phyloP scores from a whole-genome alignment of 2,329 filamentous ascomycete species.

The Cordyceps fumosorosea region DNA sequence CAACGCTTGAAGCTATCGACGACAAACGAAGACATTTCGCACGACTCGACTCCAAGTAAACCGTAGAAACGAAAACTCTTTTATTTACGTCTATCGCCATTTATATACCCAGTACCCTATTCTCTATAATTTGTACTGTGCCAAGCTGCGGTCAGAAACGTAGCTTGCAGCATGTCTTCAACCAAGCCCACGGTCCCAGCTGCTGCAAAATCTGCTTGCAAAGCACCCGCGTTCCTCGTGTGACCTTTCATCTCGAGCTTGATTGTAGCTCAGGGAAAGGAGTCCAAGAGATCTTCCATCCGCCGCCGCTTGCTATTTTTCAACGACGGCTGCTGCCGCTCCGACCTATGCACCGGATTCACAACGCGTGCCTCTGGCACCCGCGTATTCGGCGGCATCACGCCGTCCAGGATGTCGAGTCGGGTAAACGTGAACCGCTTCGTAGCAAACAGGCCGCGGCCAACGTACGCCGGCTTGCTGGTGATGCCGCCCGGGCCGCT shows the following conservation, averaged over 20 bases:
- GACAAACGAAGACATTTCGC: background rate
- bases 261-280: constrained; percentile 18
- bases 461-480: constrained; percentile 29
- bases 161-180: background rate
- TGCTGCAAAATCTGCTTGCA: background rate
- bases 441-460: constrained; percentile 29
- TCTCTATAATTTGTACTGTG: background rate
- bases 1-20: background rate
- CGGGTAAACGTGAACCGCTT: constrained; percentile 29
- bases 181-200: too few species aligned
- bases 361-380: background rate
- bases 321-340: constrained; percentile 17
- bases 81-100: background rate
- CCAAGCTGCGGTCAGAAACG: too few species aligned
- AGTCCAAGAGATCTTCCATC: constrained; percentile 29
- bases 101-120: background rate
- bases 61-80: background rate
- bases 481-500: constrained; percentile 28
- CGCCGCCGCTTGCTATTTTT: constrained; percentile 28
- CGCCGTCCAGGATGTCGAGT: background rate
- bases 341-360: background rate
- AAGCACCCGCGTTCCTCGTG: background rate
- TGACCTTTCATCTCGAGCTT: too few species aligned
- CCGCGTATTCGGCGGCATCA: constrained; percentile 6
- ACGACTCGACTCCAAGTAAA: background rate